A percentile compares a stretch with the other conserved stretches of the same genome.
These are phyloP conservation scores for Citrus cavaleriei DNA, from an alignment of 345 rosid genomes.

Conservation along the genomic window DNA sequence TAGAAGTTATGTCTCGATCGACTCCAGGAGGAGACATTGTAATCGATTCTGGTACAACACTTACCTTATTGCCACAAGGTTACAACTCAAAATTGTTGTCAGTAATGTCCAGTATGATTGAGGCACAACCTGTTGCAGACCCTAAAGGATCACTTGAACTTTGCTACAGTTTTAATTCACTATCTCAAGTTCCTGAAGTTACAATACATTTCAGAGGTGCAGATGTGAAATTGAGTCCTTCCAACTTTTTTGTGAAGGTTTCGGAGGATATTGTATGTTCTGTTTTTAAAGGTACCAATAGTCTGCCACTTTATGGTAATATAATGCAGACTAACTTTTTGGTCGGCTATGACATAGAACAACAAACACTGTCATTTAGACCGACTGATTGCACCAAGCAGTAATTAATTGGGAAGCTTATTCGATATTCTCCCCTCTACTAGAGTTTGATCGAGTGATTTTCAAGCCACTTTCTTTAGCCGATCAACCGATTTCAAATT, in stretches of 20 bases:
- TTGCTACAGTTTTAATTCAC: slow-evolving; percentile 25
- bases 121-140: slow-evolving; percentile 16
- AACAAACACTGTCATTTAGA: slow-evolving; percentile 37
- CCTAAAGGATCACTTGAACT: slow-evolving; percentile 22
- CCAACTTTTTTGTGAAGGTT: slow-evolving; percentile 28
- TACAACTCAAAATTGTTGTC: slow-evolving; percentile 21
- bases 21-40: slow-evolving; percentile 38
- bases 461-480: too few relatives aligned
- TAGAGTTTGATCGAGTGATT: too few relatives aligned
- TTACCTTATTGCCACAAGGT: slow-evolving; percentile 31
- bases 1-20: not conserved
- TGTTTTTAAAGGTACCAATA: slow-evolving; percentile 8
- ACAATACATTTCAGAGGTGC: slow-evolving; percentile 40
- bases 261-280: slow-evolving; percentile 30
- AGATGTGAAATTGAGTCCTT: slow-evolving; percentile 25
- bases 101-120: slow-evolving; percentile 13
- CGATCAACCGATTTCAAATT: too few relatives aligned
- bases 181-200: slow-evolving; percentile 28
- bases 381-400: slow-evolving; percentile 35
- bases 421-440: too few relatives aligned
- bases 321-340: slow-evolving; percentile 44
- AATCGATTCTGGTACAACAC: slow-evolving; percentile 61
- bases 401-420: not conserved
- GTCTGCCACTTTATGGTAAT: slow-evolving; percentile 35
- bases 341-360: slow-evolving; percentile 43